Percentiles rank a stretch among this genome's conserved stretches.
phyloP scores from a whole-genome alignment of 2,329 filamentous ascomycete genomes.

The Penicillium oxalicum region DNA sequence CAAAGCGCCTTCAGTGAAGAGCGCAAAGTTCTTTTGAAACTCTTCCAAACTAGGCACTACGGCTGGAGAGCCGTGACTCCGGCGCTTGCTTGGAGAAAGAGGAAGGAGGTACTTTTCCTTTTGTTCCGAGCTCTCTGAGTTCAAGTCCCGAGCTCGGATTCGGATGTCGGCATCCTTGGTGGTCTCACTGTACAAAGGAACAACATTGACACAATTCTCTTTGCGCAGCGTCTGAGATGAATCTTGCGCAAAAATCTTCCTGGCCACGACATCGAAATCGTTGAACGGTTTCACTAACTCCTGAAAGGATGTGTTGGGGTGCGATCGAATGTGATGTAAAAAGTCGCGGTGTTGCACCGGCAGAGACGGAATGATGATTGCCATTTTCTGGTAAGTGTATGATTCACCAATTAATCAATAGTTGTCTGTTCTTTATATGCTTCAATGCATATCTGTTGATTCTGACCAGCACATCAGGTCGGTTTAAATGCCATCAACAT shows the following conservation, averaged over 20 bases:
- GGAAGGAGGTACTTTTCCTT: conserved; percentile 33
- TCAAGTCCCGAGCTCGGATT: conserved; percentile 30
- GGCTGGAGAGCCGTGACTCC: conserved; percentile 57
- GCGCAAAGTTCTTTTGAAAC: conserved; percentile 70
- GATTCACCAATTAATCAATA: no score
- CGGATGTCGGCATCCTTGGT: conserved; percentile 20
- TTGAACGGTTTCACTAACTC: conserved; percentile 34
- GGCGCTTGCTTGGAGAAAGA: conserved; percentile 49
- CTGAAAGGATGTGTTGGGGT: conserved; percentile 21
- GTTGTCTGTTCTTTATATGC: no score
- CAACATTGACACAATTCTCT: conserved; percentile 29
- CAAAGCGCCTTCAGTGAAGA: conserved; percentile 76
- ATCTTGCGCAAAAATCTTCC: conserved; percentile 37
- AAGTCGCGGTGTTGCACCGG: conserved; percentile 27
- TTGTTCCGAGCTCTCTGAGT: conserved; percentile 23
- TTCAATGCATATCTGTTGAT: background rate
- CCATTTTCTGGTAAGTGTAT: conserved; percentile 1
- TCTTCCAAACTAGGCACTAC: conserved; percentile 61
- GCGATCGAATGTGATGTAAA: conserved; percentile 20
- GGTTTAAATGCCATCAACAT: conserved; percentile 1
- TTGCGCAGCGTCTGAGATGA: conserved; percentile 25
- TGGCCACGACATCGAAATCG: conserved; percentile 30
- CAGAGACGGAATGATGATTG: conserved; percentile 19
- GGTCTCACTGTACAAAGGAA: conserved; percentile 28
- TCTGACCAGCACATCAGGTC: background rate